Evolutionary conservation across 1,284 basidiomycete genomes (phyloP), one percentile per base, ranked within the genome.

Genomic region (Sanghuangporus weigelae): DNA sequence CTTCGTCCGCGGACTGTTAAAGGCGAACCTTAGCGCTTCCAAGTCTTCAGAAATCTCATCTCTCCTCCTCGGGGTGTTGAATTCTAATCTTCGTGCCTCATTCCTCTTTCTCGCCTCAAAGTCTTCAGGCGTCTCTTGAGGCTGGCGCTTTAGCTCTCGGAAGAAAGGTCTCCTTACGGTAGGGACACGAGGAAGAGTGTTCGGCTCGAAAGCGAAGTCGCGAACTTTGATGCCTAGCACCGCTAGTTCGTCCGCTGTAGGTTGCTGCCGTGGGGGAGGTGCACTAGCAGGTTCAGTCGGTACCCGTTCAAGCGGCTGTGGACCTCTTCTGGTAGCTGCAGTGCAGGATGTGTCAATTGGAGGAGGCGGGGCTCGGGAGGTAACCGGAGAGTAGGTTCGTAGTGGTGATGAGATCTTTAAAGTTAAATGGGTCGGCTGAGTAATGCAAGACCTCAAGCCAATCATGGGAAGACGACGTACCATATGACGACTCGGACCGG

Each of bases 171-270:
- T 72, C 55, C 74, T 77, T 21, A 82, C 79, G 3, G 81, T 76
- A 16, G 73, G 75, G 50, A 90, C 78, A 10, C 85, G 84, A 6
- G 87, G 85, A 44, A 88, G 74, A 36, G 73, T 81, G 72, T 79
- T 85, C 73, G 58, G 40, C 46, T 89, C 84, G 74, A 84, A 86
- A 23, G 83, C 86, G 76, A 86, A 90, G 74, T 90, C 87, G 75
- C 84, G 83, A 66, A 87, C 84, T 80, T 83, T 86, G 73, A 90
- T 80, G 21, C 85, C 84, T 23, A 80, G 65, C 53, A 71, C 72
- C 58, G 88, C 58, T 19, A 67, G 46, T 38, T 62, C 55, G 11
- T 62, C 57, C 19, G 51, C 48, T 21, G 60, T 63, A 16, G 60
- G 62, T 26, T 65, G 64, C 36, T 31, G 6, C n/a, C 39, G 59